Conservation (phyloP, 805 yeast species). For the Metschnikowia baotianmanensis region DNA sequence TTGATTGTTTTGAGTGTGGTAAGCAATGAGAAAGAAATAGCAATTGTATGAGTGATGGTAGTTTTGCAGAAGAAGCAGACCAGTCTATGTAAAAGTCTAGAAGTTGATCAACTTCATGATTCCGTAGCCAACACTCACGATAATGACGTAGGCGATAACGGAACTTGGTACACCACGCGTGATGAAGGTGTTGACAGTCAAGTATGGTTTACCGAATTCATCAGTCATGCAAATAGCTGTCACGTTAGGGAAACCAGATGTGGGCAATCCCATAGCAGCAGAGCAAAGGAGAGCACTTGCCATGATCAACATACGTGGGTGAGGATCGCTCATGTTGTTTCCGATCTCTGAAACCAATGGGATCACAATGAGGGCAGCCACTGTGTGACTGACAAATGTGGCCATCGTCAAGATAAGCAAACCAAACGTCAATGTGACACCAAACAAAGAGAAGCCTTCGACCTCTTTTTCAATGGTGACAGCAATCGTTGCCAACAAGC, state of each 20-base stretch:
- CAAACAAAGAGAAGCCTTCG: slow-evolving; percentile 42
- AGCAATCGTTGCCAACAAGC: slow-evolving; percentile 47
- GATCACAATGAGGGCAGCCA: slow-evolving; percentile 89
- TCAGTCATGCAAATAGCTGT: slow-evolving; percentile 95
- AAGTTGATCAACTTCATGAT: slow-evolving; percentile 51
- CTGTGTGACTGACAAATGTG: slow-evolving; percentile 95
- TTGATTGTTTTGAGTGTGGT: no score
- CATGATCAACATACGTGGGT: slow-evolving; percentile 78
- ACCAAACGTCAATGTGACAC: slow-evolving; percentile 55
- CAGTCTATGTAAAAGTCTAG: no score
- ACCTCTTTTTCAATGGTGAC: slow-evolving; percentile 42
- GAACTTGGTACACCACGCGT: slow-evolving; percentile 90
- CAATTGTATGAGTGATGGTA: no score
- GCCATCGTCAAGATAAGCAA: slow-evolving; percentile 79
- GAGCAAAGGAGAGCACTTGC: slow-evolving; percentile 71
- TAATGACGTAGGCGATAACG: slow-evolving; percentile 64
- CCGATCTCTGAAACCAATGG: slow-evolving; percentile 93
- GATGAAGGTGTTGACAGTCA: slow-evolving; percentile 83
- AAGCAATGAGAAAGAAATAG: no score
- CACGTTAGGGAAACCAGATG: slow-evolving; percentile 96
- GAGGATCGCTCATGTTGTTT: slow-evolving; percentile 68
- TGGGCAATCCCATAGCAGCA: slow-evolving; percentile 96
- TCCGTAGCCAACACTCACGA: slow-evolving; percentile 77
- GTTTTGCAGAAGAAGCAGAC: no score
- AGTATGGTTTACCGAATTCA: slow-evolving; percentile 85